phyloP scores from a whole-genome alignment of 805 yeast genomes.

The Ogataea paradorogensis region DNA sequence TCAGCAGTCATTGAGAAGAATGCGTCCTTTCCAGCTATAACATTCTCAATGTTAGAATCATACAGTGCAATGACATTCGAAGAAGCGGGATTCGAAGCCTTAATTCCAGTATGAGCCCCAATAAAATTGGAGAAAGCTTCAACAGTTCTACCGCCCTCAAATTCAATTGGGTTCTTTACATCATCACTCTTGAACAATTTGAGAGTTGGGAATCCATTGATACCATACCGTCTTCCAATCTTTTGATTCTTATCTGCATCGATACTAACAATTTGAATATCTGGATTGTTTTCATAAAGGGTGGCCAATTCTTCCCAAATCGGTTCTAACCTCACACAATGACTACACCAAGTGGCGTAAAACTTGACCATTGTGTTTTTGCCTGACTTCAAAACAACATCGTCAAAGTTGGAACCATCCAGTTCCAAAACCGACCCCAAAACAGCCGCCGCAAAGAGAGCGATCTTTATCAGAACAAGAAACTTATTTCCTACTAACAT shows the following conservation, averaged over 20 bases:
- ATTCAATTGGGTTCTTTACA: conserved; percentile 48
- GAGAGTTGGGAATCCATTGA: conserved; percentile 66
- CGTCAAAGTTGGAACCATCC: conserved; percentile 50
- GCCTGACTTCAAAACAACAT: conserved; percentile 53
- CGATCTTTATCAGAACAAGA: conserved; percentile 1
- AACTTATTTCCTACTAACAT: too few relatives aligned
- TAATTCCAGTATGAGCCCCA: conserved; percentile 34
- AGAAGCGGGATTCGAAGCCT: conserved; percentile 19
- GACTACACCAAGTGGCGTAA: conserved; percentile 73
- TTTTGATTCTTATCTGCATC: conserved; percentile 59
- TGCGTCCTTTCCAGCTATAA: conserved; percentile 38
- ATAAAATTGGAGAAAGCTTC: conserved; percentile 51
- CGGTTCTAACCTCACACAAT: conserved; percentile 60
- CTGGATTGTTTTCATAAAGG: conserved; percentile 19
- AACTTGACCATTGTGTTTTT: conserved; percentile 77
- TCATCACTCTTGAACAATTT: conserved; percentile 52
- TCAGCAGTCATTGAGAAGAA: conserved; percentile 57
- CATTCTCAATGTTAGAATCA: conserved; percentile 29
- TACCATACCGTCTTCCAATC: conserved; percentile 47
- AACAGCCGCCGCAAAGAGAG: conserved; percentile 1
- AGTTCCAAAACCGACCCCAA: conserved; percentile 36
- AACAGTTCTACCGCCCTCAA: conserved; percentile 50
- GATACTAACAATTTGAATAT: conserved; percentile 41
- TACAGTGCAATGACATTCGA: conserved; percentile 27
- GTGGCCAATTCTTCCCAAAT: conserved; percentile 34